phyloP scores from a whole-genome alignment of 179 eudicot species.

The Silene noctiflora region DNA sequence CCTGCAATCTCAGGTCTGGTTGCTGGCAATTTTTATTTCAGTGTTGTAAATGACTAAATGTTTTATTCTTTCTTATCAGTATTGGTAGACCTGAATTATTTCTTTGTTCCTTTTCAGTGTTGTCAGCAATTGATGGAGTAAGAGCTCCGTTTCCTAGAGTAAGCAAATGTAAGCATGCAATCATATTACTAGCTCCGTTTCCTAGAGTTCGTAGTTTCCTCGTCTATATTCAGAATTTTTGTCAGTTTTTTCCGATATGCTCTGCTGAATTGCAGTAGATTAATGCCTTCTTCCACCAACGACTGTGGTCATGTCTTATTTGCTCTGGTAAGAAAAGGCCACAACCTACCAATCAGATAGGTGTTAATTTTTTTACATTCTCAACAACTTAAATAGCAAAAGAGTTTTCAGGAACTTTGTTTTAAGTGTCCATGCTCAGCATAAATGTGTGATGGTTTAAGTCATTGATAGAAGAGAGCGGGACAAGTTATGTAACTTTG shows the following conservation, averaged over 20 bases:
- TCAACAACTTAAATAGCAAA: too few relatives aligned
- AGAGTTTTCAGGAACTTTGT: too few relatives aligned
- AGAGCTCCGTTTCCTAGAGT: conserved; percentile 58
- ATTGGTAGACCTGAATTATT: neutral
- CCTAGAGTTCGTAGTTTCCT: conserved; percentile 28
- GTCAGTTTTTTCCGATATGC: neutral
- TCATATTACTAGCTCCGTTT: conserved; percentile 33
- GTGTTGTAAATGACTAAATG: neutral
- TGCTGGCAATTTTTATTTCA: neutral
- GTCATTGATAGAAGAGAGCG: too few relatives aligned
- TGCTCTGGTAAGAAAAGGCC: too few relatives aligned
- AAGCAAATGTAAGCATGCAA: conserved; percentile 44
- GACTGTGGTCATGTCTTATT: neutral
- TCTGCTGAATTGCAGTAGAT: neutral
- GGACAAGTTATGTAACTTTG: too few relatives aligned
- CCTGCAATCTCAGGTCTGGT: conserved; percentile 59
- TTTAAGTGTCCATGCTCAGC: too few relatives aligned
- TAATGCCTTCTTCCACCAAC: neutral
- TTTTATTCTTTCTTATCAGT: neutral
- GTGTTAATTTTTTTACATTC: neutral
- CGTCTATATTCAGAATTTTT: neutral
- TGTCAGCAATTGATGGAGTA: conserved; percentile 61
- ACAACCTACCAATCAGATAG: neutral
- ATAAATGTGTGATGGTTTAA: too few relatives aligned
- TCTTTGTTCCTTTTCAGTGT: conserved; percentile 28